A percentile compares a stretch with the other conserved stretches of the same genome.
Evolutionary conservation across 208 protist genomes (phyloP).

Genomic region (Trypanosoma platydactyli): DNA sequence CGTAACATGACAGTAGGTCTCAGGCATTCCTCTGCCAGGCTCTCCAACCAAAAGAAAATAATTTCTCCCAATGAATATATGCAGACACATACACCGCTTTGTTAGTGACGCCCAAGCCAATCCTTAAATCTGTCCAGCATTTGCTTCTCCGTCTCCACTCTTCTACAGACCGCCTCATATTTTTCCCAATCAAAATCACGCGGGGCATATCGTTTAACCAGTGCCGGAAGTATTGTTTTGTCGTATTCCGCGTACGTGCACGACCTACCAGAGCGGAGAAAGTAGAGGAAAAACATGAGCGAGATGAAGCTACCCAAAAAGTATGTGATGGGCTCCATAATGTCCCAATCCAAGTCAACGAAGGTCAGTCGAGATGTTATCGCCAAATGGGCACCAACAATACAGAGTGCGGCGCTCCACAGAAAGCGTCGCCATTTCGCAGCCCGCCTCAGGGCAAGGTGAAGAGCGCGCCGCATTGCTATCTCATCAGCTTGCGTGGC

Average conservation of each 20-base stretch:
- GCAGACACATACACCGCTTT: too few species aligned
- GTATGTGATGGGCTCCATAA: slow-evolving; percentile 89
- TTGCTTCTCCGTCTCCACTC: slow-evolving; percentile 42
- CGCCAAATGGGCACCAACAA: slow-evolving; percentile 65
- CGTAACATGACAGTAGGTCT: too few species aligned
- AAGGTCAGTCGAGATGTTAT: slow-evolving; percentile 85
- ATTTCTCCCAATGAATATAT: too few species aligned
- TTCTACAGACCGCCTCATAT: slow-evolving; percentile 46
- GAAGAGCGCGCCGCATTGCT: slow-evolving; percentile 38
- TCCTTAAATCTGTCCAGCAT: slow-evolving; percentile 41
- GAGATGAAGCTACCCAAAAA: slow-evolving; percentile 62
- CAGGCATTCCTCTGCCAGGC: too few species aligned
- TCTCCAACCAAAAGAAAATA: too few species aligned
- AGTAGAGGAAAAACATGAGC: slow-evolving; percentile 71
- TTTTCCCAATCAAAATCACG: slow-evolving; percentile 69
- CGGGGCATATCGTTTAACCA: slow-evolving; percentile 63
- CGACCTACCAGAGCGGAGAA: slow-evolving; percentile 50
- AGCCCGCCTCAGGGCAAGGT: slow-evolving; percentile 48
- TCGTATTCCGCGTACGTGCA: slow-evolving; percentile 66
- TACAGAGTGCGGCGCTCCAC: slow-evolving; percentile 62
- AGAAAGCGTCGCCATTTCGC: slow-evolving; percentile 57
- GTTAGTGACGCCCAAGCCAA: slow-evolving; percentile 48
- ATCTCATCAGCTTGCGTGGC: slow-evolving; percentile 36
- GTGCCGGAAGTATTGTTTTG: slow-evolving; percentile 37
- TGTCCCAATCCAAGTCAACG: slow-evolving; percentile 90